Base-by-base conservation (phyloP, 2,329 filamentous ascomycete species). In the Bipolaris zeicola region DNA sequence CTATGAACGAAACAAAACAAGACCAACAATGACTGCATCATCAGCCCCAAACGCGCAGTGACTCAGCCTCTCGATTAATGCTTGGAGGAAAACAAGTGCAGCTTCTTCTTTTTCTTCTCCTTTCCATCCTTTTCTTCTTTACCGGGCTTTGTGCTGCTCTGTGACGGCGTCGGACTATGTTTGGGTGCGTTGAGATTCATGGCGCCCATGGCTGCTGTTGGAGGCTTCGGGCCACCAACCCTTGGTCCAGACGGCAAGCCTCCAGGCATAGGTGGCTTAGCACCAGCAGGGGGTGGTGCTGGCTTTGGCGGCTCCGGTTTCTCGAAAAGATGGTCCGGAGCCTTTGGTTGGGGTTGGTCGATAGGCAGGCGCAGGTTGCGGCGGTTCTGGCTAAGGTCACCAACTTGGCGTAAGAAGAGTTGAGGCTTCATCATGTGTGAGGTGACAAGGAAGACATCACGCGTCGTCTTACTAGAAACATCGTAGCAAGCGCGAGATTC, bases 401-500 rank as follows among this genome's bases (percentile, higher is more conserved):
- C 85, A 1, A 97, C 79, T 74, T 98, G 93, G 37, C 90, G 87
- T 33, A 96, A 78, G 74, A 93, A 99, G 18, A 96, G 82, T 39
- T 86, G 81, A 0, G 95, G 94, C 0, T 88, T 95, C 44, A 96
- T 81, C 93, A 99, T 97, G 73, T 99, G 95, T 22, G 90, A 93
- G 0, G 91, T 95, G 16, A 89, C 86, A 5, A 99, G 85, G 73
- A 96, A 91, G n/a, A 98, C 81, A 66, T 99, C 95, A 62, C 89
- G 87, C 50, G 86, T 87, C 44, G 87, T 87, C 47, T 87, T 80
- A 50, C 87, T 84, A 2, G 91, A 89, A 24, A 94, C 80, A 68
- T 97, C 92, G 73, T 98, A 98, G 78, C 95, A 99, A 11, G 88
- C 85, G 26, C 95, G 87, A 31, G 91, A 85, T 78, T 99, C 95